These are phyloP conservation scores for Talaromyces piceae DNA, from an alignment of 2,329 filamentous ascomycete species.

Conservation along the genomic window DNA sequence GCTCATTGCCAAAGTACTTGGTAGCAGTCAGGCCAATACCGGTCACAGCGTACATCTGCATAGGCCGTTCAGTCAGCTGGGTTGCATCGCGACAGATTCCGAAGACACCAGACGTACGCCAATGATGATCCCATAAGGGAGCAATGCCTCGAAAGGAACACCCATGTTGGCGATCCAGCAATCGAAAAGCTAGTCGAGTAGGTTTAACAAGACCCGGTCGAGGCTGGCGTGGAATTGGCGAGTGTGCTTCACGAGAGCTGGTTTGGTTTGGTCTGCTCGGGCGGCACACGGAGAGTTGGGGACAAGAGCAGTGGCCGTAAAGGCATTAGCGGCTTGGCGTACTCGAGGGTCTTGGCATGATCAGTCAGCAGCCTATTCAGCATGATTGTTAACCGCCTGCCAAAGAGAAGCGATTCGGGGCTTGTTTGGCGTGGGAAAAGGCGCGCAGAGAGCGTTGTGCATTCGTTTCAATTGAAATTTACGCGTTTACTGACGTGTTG, in stretches of 20 bases:
- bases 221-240: neutral
- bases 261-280: neutral
- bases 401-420: slow-evolving; percentile 9
- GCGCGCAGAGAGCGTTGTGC: slow-evolving; percentile 3
- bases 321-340: slow-evolving; percentile 4
- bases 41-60: slow-evolving; percentile 57
- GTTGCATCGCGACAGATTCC: slow-evolving; percentile 5
- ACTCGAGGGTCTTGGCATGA: slow-evolving; percentile 6
- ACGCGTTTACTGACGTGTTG: slow-evolving; percentile 11
- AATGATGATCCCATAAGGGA: slow-evolving; percentile 58
- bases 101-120: slow-evolving; percentile 41
- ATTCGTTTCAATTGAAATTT: slow-evolving; percentile 4
- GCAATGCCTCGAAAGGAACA: slow-evolving; percentile 58
- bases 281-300: neutral
- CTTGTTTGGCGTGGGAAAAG: slow-evolving; percentile 3
- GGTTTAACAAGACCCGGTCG: neutral
- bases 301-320: slow-evolving; percentile 2
- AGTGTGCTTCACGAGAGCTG: neutral
- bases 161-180: slow-evolving; percentile 43
- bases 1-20: slow-evolving; percentile 55
- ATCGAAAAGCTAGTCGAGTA: neutral
- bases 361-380: slow-evolving; percentile 7
- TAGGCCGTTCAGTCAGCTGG: slow-evolving; percentile 13
- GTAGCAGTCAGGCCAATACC: slow-evolving; percentile 52
- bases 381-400: slow-evolving; percentile 5